Evolutionary conservation across 768 basidiomycete species (phyloP), one percentile per base, ranked within the genome.

Genomic region (Hirschioporus abietinus): DNA sequence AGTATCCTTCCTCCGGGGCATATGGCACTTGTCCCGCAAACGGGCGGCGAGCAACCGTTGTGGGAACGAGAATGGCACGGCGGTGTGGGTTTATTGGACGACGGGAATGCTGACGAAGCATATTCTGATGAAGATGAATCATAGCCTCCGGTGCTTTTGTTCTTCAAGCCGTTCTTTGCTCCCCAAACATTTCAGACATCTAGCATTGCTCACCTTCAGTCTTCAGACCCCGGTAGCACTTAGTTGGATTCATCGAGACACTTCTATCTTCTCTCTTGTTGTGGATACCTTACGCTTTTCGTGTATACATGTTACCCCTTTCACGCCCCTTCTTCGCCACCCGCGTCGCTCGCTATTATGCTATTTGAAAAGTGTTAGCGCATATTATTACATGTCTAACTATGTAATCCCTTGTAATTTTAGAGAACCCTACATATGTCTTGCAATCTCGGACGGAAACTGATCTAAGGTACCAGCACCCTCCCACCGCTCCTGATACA

Each of bases 51-150:
- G 0, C 71, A 72, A 58, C 85, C 86, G 30, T 78, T 88, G 23
- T 95, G 93, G 93, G 91, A 94, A 73, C 83, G 90, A 58, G 86
- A 88, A 68, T 95, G 93, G 93, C 87, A 86, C 58, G 92, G 93
- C 18, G 93, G 92, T 0, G 81, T 84, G 65, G 82, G 82, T 63
- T 81, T 78, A 65, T 76, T 79, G 35, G 83, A 76, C 60, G 80
- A 77, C 30, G 77, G 78, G 3, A 81, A 82, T 64, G 82, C 81
- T 15, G 82, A 78, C 1, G 82, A 82, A 0, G 83, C 84, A 0
- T 84, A 81, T 0, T 84, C 83, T 3, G 82, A 81, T 9, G 77
- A 74, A 62, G 69, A 61, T 36, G 65, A 68, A 61, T 61, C 60
- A 25, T 25, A 61, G 42, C 42, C 42, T 20, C 20, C 42, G 15